Base-by-base conservation (phyloP, 176 grass and related monocot genomes). In the Aegilops tauschii region DNA sequence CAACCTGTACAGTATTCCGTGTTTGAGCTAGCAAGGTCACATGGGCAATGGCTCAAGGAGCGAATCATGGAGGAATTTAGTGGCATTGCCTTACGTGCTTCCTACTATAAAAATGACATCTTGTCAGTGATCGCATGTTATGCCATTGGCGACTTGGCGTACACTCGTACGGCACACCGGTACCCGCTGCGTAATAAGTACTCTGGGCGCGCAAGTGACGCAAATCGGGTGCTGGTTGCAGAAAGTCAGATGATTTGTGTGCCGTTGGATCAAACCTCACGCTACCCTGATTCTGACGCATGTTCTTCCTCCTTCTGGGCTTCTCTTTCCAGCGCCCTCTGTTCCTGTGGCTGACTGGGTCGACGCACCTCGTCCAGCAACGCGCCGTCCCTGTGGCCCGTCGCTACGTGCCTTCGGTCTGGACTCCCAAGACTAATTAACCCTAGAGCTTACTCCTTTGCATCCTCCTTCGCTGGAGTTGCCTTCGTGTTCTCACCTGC, bases 11-110 rank as follows among this genome's bases (percentile, higher is more conserved):
- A 54, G 50, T 18, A 54, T 76, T 18, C 21, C 62, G 64, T 62
- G 14, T 39, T 65, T 23, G 81, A 37, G 75, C 39, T 31, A 56
- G 74, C 74, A 77, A 76, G 44, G 85, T 87, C 85, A 91, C 89
- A 87, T 91, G 89, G 87, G 85, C 36, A 14, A 14, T 13, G 68
- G 73, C 73, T 31, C 31, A 10, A 52, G 45, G 76, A 87, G 81
- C 61, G 65, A 47, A 75, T 80, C 85, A 87, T 66, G 79, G 77
- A 78, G 61, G 44, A 28, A 73, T 9, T 59, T 39, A 65, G 36
- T 4, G 27, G 67, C 45, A 65, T 80, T 36, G 28, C 16, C 21
- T 87, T 82, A 74, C 85, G 80, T 76, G 81, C 54, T 61, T 45
- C 12, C 85, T 37, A 76, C 27, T 90, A 69, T 75, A 81, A 77